These are phyloP conservation scores for Coemansia sp. DNA, from an alignment of 192 early-diverging fungal species.

Conservation along the genomic window DNA sequence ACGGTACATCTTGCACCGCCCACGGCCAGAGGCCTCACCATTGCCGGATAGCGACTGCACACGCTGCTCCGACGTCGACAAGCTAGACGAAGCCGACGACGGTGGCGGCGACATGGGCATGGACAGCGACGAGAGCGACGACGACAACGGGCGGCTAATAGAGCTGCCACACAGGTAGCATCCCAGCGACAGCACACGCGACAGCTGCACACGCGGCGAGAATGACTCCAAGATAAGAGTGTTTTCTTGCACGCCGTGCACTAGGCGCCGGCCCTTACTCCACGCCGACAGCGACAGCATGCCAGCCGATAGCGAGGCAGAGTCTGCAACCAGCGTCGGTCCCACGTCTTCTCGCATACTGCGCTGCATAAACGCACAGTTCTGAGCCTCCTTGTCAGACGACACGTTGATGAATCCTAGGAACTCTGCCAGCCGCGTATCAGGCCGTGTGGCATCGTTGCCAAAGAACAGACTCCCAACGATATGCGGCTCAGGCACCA, in stretches of 20 bases:
- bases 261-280: conserved; percentile 36
- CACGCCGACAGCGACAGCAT: conserved; percentile 40
- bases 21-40: neutral
- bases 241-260: conserved; percentile 41
- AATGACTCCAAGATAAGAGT: conserved; percentile 44
- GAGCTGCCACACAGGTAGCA: conserved; percentile 48
- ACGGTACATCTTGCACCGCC: conserved; percentile 27
- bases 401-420: conserved; percentile 36
- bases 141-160: conserved; percentile 11
- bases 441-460: conserved; percentile 33
- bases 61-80: conserved; percentile 2
- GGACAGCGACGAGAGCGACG: neutral
- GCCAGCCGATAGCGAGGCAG: neutral
- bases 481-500: conserved; percentile 28
- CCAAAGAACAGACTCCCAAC: conserved; percentile 33
- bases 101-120: neutral
- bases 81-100: neutral
- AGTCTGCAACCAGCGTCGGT: conserved; percentile 37
- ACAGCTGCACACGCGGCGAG: conserved; percentile 21
- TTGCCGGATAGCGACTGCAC: neutral
- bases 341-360: conserved; percentile 48
- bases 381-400: conserved; percentile 36
- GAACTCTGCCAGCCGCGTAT: conserved; percentile 46
- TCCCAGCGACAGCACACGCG: conserved; percentile 34
- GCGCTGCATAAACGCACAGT: conserved; percentile 41